Conservation (phyloP, 768 basidiomycete species). For the Coprinopsis strossmayeri region DNA sequence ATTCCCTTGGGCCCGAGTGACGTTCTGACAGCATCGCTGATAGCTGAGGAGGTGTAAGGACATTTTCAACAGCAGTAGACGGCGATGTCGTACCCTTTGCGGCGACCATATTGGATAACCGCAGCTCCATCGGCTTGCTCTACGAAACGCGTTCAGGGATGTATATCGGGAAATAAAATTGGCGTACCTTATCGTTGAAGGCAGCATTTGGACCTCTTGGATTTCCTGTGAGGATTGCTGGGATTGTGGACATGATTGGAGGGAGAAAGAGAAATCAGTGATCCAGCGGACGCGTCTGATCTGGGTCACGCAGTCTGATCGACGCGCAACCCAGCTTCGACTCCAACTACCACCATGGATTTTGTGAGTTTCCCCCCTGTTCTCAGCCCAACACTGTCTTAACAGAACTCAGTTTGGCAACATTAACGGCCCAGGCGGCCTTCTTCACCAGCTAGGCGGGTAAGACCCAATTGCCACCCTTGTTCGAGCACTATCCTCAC, state of each 20-base stretch:
- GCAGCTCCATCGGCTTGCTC: constrained; percentile 98
- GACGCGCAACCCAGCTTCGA: constrained; percentile 13
- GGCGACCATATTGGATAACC: constrained; percentile 95
- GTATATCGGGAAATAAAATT: constrained; percentile 4
- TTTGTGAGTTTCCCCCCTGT: constrained; percentile 28
- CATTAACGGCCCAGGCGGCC: constrained; percentile 47
- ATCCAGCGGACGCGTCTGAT: constrained; percentile 27
- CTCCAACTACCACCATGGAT: constrained; percentile 27
- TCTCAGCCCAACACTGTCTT: neutral
- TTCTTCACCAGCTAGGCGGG: constrained; percentile 65
- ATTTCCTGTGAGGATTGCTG: constrained; percentile 30
- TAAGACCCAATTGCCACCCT: constrained; percentile 20
- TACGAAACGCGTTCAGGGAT: constrained; percentile 31
- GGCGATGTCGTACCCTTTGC: constrained; percentile 68
- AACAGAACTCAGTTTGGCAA: constrained; percentile 30
- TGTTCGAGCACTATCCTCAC: constrained; percentile 9
- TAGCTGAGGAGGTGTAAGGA: constrained; percentile 47
- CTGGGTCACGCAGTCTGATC: constrained; percentile 30
- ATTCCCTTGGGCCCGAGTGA: constrained; percentile 96
- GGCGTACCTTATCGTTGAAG: constrained; percentile 78
- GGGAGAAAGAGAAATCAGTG: constrained; percentile 11
- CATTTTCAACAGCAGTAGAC: constrained; percentile 8
- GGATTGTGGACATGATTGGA: constrained; percentile 27
- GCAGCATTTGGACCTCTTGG: constrained; percentile 58
- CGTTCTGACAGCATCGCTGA: constrained; percentile 95